Evolutionary conservation across 306 rosid species (phyloP).

Genomic region (Vigna reflexopilosa): DNA sequence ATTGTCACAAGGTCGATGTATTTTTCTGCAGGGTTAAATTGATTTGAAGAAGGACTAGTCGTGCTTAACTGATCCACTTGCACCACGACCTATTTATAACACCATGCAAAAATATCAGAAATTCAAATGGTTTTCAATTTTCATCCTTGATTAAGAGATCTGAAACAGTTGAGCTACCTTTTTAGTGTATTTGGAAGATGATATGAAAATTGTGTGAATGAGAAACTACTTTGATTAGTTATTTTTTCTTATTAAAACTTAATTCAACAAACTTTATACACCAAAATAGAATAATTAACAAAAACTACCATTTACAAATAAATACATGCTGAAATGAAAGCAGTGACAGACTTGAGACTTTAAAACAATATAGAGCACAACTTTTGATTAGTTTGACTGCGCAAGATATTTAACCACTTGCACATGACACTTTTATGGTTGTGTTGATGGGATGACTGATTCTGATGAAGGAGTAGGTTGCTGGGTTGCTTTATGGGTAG

Average conservation of each 20-base stretch:
- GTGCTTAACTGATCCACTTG: conserved; percentile 52
- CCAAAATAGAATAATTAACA: not conserved
- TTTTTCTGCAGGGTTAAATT: conserved; percentile 61
- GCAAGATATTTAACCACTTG: too few species aligned
- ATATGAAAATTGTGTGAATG: not conserved
- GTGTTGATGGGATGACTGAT: too few species aligned
- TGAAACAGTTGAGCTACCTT: not conserved
- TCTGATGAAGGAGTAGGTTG: too few species aligned
- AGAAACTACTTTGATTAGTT: not conserved
- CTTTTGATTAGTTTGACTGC: too few species aligned
- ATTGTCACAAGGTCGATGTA: conserved; percentile 58
- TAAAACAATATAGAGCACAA: too few species aligned
- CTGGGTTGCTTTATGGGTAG: too few species aligned
- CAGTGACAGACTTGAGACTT: too few species aligned
- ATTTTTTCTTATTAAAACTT: not conserved
- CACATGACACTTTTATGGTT: too few species aligned
- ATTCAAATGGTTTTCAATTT: not conserved
- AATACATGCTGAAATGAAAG: too few species aligned
- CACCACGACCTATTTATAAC: conserved; percentile 52
- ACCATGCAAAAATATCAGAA: conserved; percentile 11
- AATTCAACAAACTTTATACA: not conserved
- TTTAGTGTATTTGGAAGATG: not conserved
- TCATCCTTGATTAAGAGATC: not conserved
- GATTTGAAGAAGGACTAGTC: conserved; percentile 56
- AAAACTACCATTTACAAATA: too few species aligned